Evolutionary conservation across 2,329 filamentous ascomycete genomes (phyloP).

Genomic region (Sodiomyces alkalinus): DNA sequence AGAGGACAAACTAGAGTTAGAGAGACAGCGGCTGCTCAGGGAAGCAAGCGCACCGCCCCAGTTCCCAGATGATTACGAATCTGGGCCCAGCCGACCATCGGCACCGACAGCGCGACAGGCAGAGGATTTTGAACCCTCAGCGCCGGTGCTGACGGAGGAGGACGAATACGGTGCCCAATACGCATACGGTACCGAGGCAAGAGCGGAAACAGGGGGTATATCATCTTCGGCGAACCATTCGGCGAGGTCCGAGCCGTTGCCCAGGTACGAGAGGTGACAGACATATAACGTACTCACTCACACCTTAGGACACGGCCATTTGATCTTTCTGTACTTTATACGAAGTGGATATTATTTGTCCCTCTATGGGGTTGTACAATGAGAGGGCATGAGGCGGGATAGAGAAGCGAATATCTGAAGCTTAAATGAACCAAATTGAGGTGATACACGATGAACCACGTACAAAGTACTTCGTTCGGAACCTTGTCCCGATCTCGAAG

Average conservation of each 20-base stretch:
- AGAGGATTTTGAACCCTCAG: conserved; percentile 30
- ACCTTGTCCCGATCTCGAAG: too few relatives aligned
- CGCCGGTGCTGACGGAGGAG: conserved; percentile 42
- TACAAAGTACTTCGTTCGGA: too few relatives aligned
- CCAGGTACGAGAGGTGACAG: conserved; percentile 18
- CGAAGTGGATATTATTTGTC: too few relatives aligned
- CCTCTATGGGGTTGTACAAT: too few relatives aligned
- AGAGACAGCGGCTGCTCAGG: conserved; percentile 46
- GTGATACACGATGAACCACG: too few relatives aligned
- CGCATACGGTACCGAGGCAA: conserved; percentile 6
- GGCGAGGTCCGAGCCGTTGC: conserved; percentile 14
- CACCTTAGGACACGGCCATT: too few relatives aligned
- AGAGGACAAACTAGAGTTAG: conserved; percentile 72
- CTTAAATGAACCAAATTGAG: too few relatives aligned
- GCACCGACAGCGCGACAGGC: conserved; percentile 12
- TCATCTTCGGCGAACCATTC: not conserved
- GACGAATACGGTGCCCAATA: conserved; percentile 29
- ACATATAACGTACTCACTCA: too few relatives aligned
- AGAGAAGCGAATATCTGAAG: conserved; percentile 1
- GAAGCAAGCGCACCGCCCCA: conserved; percentile 49
- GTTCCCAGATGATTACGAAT: conserved; percentile 36
- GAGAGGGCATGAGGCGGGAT: conserved; percentile 1
- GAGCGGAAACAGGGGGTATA: conserved; percentile 3
- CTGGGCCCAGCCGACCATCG: conserved; percentile 15
- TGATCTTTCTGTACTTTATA: too few relatives aligned